Evolutionary conservation across 169 alveolate species (phyloP), one percentile per base, ranked within the genome.

Genomic region (Plasmodium reichenowi): DNA sequence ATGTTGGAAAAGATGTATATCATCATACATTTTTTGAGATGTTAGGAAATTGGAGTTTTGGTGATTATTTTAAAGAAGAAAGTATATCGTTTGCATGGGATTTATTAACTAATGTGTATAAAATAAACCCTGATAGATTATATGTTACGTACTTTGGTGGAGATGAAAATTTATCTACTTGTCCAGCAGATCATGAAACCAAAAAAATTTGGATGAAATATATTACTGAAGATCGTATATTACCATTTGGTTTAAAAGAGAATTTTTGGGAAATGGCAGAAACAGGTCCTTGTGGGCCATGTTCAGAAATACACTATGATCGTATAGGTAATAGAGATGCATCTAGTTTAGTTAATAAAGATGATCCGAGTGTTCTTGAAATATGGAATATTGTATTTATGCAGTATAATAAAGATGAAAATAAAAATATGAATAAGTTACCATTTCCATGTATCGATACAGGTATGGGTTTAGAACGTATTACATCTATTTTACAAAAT

Each of bases 261-360:
- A 97, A 97, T 92, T 97, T 97, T 94, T 97, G 99, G 99, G 99
- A 97, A 94, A 97, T 97, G 99, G 99, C 98, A 2, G 99, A 97
- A 78, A 96, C 98, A 2, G 99, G 99, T 22, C 99, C 99, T 9
- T 97, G 99, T 70, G 99, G 99, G 10, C 99, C 99, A 2, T 97
- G 99, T 89, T 91, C 98, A n/a, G 99, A 97, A 89, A 96, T 97
- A 32, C 99, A 97, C 94, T 97, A 93, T 87, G 99, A 97, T 88
- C 93, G 97, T 59, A 76, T 95, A 50, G 98, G 98, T 0, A 95
- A 95, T 47, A 93, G 99, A 3, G 98, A 97, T 88, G 98, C 98
- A 5, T 89, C 98, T 5, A 56, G 72, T 48, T 74, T 97, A 83
- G 99, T 97, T 60, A 97, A 97, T 76, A 94, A 90, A 83, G 99